These are phyloP conservation scores for Cyclostephanos tholiformis DNA, from an alignment of 108 stramenopile genomes.

Conservation along the genomic window DNA sequence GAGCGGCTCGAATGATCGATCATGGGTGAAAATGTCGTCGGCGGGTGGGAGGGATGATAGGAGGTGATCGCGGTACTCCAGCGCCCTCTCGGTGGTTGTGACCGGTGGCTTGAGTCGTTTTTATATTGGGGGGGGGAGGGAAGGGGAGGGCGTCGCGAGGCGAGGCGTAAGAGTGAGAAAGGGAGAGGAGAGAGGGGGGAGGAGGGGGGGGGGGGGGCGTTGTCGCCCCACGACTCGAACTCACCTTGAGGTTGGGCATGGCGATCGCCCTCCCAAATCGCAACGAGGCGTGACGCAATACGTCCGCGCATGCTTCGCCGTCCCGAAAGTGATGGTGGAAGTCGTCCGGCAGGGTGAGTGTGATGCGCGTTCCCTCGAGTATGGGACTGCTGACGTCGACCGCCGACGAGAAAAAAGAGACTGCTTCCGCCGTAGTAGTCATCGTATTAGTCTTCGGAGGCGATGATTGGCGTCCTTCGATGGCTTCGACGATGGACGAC, in stretches of 20 bases:
- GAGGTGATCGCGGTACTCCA: constrained; percentile 90
- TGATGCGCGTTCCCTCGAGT: constrained; percentile 52
- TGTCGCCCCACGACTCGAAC: not conserved
- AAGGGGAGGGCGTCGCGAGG: not conserved
- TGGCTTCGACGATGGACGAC: too few relatives aligned
- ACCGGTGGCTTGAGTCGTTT: constrained; percentile 85
- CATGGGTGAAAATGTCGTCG: constrained; percentile 39
- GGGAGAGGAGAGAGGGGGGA: not conserved
- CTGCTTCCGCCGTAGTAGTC: too few relatives aligned
- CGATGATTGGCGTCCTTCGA: too few relatives aligned
- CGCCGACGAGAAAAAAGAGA: too few relatives aligned
- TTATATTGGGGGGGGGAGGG: not conserved
- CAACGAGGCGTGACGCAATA: constrained; percentile 69
- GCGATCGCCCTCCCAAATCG: constrained; percentile 87
- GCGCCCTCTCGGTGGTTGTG: constrained; percentile 84
- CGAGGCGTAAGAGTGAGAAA: not conserved
- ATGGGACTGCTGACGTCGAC: not conserved
- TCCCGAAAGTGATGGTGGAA: constrained; percentile 99
- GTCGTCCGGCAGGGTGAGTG: constrained; percentile 86
- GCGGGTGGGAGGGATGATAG: constrained; percentile 52
- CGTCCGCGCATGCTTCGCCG: constrained; percentile 57
- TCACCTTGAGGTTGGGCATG: constrained; percentile 92
- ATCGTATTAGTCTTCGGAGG: too few relatives aligned
- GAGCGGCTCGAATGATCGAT: constrained; percentile 73
- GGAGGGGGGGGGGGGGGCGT: not conserved